A percentile compares a stretch with the other conserved stretches of the same genome.
These are phyloP conservation scores for Aspergillus viridinutans DNA, from an alignment of 2,329 filamentous ascomycete genomes.

Conservation along the genomic window DNA sequence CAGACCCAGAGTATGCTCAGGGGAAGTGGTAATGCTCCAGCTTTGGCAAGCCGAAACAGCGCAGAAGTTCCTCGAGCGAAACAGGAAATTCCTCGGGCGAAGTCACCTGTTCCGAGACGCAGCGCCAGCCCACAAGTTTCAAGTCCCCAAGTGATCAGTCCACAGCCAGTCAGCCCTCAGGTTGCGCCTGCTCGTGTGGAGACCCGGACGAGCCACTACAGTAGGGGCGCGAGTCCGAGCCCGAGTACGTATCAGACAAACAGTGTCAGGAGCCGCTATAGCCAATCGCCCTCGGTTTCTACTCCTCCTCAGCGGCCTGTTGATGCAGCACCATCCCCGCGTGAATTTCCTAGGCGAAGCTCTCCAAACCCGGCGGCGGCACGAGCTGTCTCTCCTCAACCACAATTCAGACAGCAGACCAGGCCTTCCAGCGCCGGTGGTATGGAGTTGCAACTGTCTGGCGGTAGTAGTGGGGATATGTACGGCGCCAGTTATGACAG, in stretches of 20 bases:
- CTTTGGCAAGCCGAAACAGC: slow-evolving; percentile 56
- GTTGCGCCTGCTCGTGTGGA: slow-evolving; percentile 26
- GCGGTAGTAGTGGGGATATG: slow-evolving; percentile 45
- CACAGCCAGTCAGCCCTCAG: slow-evolving; percentile 20
- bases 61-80: slow-evolving; percentile 48
- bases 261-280: slow-evolving; percentile 38
- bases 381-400: slow-evolving; percentile 38
- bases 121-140: slow-evolving; percentile 28
- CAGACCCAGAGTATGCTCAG: slow-evolving; percentile 77
- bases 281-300: slow-evolving; percentile 32
- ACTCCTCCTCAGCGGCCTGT: slow-evolving; percentile 30
- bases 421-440: slow-evolving; percentile 48
- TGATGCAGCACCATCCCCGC: slow-evolving; percentile 21
- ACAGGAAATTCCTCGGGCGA: slow-evolving; percentile 65
- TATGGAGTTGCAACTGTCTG: slow-evolving; percentile 67
- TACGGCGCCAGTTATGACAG: slow-evolving; percentile 46
- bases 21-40: slow-evolving; percentile 44
- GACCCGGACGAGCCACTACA: slow-evolving; percentile 39
- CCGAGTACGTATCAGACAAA: slow-evolving; percentile 44
- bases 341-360: slow-evolving; percentile 1
- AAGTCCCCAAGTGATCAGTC: neutral
- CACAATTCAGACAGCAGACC: slow-evolving; percentile 47
- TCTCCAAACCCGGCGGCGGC: slow-evolving; percentile 4
- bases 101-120: slow-evolving; percentile 9
- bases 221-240: slow-evolving; percentile 40